Base-by-base conservation (phyloP, 345 rosid genomes). In the Sonneratia caseolaris region DNA sequence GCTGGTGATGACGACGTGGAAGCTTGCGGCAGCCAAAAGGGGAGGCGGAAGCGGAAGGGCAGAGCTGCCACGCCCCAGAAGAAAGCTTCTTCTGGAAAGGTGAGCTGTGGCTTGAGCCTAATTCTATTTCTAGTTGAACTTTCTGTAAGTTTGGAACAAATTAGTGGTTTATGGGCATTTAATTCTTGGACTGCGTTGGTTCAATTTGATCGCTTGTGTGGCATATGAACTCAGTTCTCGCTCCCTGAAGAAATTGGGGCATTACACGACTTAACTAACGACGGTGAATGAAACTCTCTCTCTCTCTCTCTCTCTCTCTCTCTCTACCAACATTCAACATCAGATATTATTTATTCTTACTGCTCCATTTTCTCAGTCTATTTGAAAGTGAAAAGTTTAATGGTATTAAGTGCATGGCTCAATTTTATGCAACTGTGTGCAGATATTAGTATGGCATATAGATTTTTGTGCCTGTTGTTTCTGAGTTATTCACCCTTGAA, bases 21-120 rank as follows among this genome's bases (percentile, higher is more conserved):
- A 62, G 48, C 68, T 5, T 73, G 88, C 59, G 83, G 81, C 45
- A 84, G 90, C 74, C 97, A 91, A 78, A 88, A 81, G 81, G 87
- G 73, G 80, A 85, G 55, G 66, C 78, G 86, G 59, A 80, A 81
- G 74, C 80, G 78, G 36, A 85, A 82, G 77, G 85, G 71, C 71
- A 91, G 73, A 68, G 73, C 64, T 22, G 43, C 70, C 12, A 77
- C 84, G 53, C 87, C 88, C 18, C 87, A 76, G 62, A 81, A 70
- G 55, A 81, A 77, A 77, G 70, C 47, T 55, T 49, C 84, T 79
- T 72, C 88, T 56, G 84, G 72, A 66, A 88, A 84, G 91, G 97
- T 87, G 48, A 24, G 68, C 13, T 76, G 43, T 1, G 42, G 45
- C 68, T 22, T 57, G 32, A n/a, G 64, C 64, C 22, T 32, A 57